Evolutionary conservation across 176 grass and related monocot genomes (phyloP).

Genomic region (Puya raimondii): DNA sequence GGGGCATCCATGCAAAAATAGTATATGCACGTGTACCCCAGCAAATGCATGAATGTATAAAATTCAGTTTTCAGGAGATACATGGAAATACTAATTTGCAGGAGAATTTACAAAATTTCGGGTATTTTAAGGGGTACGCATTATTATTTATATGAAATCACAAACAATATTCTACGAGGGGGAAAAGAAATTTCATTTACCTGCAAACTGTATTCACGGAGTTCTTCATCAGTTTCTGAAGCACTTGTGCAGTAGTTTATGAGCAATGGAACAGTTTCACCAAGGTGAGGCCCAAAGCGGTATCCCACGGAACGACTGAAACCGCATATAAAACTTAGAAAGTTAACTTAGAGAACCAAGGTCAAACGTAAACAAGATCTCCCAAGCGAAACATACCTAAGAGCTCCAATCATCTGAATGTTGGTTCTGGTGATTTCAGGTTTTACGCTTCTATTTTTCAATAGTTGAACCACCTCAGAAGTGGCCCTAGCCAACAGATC

Average conservation of each 20-base stretch:
- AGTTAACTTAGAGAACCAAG: not conserved
- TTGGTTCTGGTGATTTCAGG: conserved; percentile 87
- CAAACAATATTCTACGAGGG: not conserved
- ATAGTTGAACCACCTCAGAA: conserved; percentile 58
- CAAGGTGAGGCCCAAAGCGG: conserved; percentile 89
- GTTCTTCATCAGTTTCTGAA: conserved; percentile 96
- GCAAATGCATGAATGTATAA: no score
- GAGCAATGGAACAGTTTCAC: conserved; percentile 85
- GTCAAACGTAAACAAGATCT: not conserved
- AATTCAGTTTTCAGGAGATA: no score
- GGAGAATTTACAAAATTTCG: not conserved
- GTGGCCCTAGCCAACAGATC: conserved; percentile 87
- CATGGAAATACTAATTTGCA: not conserved
- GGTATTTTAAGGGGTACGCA: not conserved
- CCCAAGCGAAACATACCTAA: conserved; percentile 48
- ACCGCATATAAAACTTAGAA: conserved; percentile 5
- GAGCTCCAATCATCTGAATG: conserved; percentile 97
- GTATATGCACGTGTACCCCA: no score
- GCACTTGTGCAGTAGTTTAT: conserved; percentile 87
- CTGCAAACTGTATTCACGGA: conserved; percentile 96
- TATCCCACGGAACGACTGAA: conserved; percentile 93
- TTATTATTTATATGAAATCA: not conserved
- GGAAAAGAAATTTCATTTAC: conserved; percentile 21
- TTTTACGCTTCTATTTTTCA: conserved; percentile 62
- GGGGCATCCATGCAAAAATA: not conserved